These are phyloP conservation scores for Claviceps pusilla DNA, from an alignment of 2,329 filamentous ascomycete species.

Conservation along the genomic window DNA sequence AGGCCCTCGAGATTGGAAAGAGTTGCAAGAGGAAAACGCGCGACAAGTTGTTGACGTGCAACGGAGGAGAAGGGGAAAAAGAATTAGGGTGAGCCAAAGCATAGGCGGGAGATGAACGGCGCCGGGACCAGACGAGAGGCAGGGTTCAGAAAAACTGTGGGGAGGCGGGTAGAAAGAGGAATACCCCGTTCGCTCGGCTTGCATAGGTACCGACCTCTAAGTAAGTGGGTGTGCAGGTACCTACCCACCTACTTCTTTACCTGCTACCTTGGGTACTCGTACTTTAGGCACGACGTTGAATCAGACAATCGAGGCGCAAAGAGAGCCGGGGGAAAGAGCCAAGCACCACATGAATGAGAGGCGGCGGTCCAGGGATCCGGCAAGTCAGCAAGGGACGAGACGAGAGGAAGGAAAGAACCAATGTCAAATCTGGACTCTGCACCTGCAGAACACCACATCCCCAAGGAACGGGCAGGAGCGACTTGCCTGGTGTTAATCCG, in stretches of 20 bases:
- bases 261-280: too few relatives aligned
- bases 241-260: too few relatives aligned
- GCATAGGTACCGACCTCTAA: neutral
- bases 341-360: neutral
- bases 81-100: constrained; percentile 10
- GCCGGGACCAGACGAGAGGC: constrained; percentile 7
- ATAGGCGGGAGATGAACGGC: constrained; percentile 8
- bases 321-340: neutral
- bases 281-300: neutral
- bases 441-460: neutral
- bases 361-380: neutral
- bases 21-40: constrained; percentile 7
- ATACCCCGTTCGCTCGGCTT: constrained; percentile 1
- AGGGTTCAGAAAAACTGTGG: constrained; percentile 9
- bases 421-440: neutral
- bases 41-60: constrained; percentile 11
- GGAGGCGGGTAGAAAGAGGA: constrained; percentile 5
- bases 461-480: constrained; percentile 3
- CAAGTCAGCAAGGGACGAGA: neutral
- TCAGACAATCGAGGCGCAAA: neutral
- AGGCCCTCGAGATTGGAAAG: neutral
- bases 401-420: neutral
- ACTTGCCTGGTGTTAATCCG: neutral
- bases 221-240: too few relatives aligned
- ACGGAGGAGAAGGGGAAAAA: constrained; percentile 14